These are phyloP conservation scores for Lentinula novae-zelandiae DNA, from an alignment of 1,284 basidiomycete genomes.

Conservation along the genomic window DNA sequence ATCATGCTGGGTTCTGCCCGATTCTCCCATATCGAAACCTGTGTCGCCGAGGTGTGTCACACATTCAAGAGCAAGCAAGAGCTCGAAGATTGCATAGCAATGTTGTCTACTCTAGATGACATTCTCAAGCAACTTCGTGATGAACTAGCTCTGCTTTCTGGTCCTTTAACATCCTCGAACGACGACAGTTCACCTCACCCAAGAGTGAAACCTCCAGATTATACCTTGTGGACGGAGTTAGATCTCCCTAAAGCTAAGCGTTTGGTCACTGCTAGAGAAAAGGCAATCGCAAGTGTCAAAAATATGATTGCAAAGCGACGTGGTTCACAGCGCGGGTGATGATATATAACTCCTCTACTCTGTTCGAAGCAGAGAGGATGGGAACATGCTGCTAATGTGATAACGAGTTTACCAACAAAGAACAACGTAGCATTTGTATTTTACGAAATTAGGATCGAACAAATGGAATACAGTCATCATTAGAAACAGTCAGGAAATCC, in stretches of 20 bases:
- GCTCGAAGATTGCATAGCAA: constrained; percentile 52
- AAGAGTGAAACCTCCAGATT: constrained; percentile 30
- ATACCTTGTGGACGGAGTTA: constrained; percentile 32
- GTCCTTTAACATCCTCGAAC: constrained; percentile 4
- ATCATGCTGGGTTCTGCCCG: constrained; percentile 58
- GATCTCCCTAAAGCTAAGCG: constrained; percentile 45
- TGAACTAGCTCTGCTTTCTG: constrained; percentile 34
- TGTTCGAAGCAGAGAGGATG: background rate
- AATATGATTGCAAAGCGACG: constrained; percentile 21
- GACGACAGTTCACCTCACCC: constrained; percentile 2
- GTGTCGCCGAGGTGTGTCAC: constrained; percentile 68
- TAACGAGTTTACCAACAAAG: background rate
- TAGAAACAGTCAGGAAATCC: background rate
- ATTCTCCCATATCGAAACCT: constrained; percentile 78
- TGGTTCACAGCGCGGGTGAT: background rate
- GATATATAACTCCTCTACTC: background rate
- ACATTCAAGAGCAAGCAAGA: constrained; percentile 64
- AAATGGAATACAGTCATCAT: background rate
- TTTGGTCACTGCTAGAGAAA: constrained; percentile 44
- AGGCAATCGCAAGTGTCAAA: constrained; percentile 31
- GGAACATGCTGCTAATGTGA: background rate
- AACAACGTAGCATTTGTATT: too few relatives aligned
- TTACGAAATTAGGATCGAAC: background rate
- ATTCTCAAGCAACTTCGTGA: constrained; percentile 52
- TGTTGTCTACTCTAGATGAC: constrained; percentile 59